Percentiles rank a stretch among this genome's conserved stretches.
Evolutionary conservation across 805 yeast species (phyloP).

Genomic region (Hagleromyces aurorensis): DNA sequence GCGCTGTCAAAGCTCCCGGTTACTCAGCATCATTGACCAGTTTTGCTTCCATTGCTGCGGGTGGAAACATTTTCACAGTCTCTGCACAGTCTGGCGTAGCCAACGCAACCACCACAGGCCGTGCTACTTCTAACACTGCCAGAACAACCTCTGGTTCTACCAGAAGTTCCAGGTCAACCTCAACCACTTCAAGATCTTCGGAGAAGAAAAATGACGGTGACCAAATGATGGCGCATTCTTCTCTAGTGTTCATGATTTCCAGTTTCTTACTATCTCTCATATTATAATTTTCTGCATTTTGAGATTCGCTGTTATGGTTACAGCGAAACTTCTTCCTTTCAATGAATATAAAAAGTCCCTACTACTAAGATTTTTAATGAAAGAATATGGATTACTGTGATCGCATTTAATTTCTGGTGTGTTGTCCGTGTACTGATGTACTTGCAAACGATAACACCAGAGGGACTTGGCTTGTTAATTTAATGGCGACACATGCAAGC

Average conservation of each 20-base stretch:
- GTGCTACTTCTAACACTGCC: constrained; percentile 1
- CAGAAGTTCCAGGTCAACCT: constrained; percentile 1
- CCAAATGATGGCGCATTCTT: constrained; percentile 4
- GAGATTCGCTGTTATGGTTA: no score
- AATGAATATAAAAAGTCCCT: no score
- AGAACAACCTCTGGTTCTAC: constrained; percentile 2
- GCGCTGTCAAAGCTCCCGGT: constrained; percentile 40
- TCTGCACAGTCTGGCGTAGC: constrained; percentile 1
- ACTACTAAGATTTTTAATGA: no score
- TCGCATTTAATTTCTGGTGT: no score
- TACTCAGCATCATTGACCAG: constrained; percentile 40
- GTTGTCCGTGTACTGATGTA: no score
- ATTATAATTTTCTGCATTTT: no score
- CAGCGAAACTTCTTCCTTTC: no score
- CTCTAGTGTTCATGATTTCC: constrained; percentile 3
- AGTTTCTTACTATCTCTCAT: no score
- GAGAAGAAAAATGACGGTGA: constrained; percentile 4
- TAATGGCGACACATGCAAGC: no score
- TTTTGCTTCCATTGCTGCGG: constrained; percentile 15
- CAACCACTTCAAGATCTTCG: constrained; percentile 1
- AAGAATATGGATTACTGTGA: no score
- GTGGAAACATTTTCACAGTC: constrained; percentile 25
- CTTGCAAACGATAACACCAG: no score
- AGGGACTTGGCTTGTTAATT: no score
- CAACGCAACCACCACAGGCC: background rate